Evolutionary conservation across 805 yeast species (phyloP).

Genomic region (Candida sakaeoensis): DNA sequence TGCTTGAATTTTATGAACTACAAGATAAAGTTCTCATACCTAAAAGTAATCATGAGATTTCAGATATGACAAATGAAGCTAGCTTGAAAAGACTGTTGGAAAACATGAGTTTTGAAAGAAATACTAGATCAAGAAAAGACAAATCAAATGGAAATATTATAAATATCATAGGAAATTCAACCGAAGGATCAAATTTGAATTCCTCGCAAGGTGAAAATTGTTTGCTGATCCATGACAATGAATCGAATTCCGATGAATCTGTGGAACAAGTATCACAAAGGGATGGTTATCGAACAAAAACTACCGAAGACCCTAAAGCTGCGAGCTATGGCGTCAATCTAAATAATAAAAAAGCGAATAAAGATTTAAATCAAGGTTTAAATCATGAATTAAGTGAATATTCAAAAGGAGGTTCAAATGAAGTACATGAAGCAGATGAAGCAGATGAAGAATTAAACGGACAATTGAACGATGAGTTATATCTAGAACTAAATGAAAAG

Average conservation of each 20-base stretch:
- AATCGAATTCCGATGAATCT: not conserved
- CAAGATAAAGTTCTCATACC: constrained; percentile 27
- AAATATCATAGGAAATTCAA: constrained; percentile 8
- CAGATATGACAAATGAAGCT: not conserved
- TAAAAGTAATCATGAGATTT: constrained; percentile 8
- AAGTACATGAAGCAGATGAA: not conserved
- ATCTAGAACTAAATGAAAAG: too few species aligned
- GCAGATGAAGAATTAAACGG: not conserved
- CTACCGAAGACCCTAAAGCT: too few species aligned
- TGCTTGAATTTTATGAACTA: constrained; percentile 44
- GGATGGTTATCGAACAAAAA: too few species aligned
- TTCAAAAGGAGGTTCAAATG: too few species aligned
- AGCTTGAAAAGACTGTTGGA: not conserved
- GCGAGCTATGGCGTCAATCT: too few species aligned
- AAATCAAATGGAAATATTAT: not conserved
- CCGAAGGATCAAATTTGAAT: not conserved
- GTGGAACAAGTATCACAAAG: too few species aligned
- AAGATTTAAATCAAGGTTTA: too few species aligned
- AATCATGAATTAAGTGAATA: too few species aligned
- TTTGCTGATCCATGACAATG: too few species aligned
- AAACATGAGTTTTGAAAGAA: not conserved
- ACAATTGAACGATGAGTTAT: not conserved
- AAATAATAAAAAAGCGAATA: too few species aligned
- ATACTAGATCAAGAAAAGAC: constrained; percentile 7
- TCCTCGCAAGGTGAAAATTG: too few species aligned